Percentiles rank a stretch among this genome's conserved stretches.
Evolutionary conservation across 2,329 filamentous ascomycete species (phyloP).

Genomic region (Aspergillus sp.): DNA sequence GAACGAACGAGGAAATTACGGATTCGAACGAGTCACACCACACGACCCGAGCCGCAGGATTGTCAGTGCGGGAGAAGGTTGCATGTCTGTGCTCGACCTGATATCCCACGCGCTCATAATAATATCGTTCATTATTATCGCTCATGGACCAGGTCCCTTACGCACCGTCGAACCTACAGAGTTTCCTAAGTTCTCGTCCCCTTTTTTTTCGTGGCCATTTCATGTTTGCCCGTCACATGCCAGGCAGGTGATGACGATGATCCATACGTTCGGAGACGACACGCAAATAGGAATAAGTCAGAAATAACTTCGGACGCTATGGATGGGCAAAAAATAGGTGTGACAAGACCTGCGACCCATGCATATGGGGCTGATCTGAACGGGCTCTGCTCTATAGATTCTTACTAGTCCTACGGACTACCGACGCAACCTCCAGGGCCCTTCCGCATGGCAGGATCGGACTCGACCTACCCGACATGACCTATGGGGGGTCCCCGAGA

Average conservation of each 20-base stretch:
- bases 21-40: background rate
- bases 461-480: background rate
- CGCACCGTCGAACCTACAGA: background rate
- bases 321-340: background rate
- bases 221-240: background rate
- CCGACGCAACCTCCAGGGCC: background rate
- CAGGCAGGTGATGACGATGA: background rate
- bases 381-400: background rate
- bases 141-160: background rate
- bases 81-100: background rate
- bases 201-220: background rate
- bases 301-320: background rate
- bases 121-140: background rate
- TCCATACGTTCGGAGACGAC: background rate
- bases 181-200: background rate
- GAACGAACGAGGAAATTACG: background rate
- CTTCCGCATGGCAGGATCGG: background rate
- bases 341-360: background rate
- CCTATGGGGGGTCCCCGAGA: background rate
- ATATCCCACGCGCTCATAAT: background rate
- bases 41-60: background rate
- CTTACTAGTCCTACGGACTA: background rate
- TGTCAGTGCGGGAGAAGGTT: background rate
- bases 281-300: background rate
- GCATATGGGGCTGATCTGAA: constrained; percentile 1